phyloP scores from a whole-genome alignment of 2,329 filamentous ascomycete species.

The Ilyonectria sp. region DNA sequence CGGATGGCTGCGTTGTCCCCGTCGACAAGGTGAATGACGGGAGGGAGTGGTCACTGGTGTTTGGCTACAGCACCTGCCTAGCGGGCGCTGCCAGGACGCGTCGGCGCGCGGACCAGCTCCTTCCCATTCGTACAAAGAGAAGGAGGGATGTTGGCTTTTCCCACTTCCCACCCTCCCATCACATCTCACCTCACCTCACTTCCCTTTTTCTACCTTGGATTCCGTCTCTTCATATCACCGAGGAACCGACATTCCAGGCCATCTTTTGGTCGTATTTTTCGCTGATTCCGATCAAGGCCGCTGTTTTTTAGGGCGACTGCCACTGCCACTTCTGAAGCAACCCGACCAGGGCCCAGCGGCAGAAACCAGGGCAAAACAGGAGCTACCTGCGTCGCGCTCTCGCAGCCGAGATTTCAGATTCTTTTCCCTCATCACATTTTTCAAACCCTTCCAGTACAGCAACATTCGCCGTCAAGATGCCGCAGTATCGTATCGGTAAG shows the following conservation, averaged over 20 bases:
- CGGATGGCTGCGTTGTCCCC: neutral
- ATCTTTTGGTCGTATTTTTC: constrained; percentile 4
- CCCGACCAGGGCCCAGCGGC: constrained; percentile 15
- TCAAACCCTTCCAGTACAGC: constrained; percentile 9
- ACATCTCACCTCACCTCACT: constrained; percentile 41
- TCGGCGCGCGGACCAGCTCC: constrained; percentile 41
- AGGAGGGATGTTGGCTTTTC: constrained; percentile 28
- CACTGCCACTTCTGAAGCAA: neutral
- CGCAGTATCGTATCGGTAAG: constrained; percentile 64
- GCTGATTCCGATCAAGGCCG: neutral
- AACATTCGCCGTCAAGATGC: constrained; percentile 54
- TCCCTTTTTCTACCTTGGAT: constrained; percentile 28
- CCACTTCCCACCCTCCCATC: constrained; percentile 33
- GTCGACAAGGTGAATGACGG: neutral
- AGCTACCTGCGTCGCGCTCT: constrained; percentile 22
- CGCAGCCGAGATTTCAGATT: constrained; percentile 28
- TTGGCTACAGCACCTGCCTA: neutral
- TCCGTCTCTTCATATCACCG: constrained; percentile 19
- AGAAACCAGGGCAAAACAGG: constrained; percentile 24
- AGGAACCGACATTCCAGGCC: constrained; percentile 9
- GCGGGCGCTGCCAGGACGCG: constrained; percentile 30
- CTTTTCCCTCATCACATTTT: constrained; percentile 32
- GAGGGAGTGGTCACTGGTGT: neutral
- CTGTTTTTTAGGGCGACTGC: constrained; percentile 10
- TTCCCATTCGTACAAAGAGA: constrained; percentile 21